phyloP scores from a whole-genome alignment of 2,329 filamentous ascomycete species.

The Setomelanomma holmii region DNA sequence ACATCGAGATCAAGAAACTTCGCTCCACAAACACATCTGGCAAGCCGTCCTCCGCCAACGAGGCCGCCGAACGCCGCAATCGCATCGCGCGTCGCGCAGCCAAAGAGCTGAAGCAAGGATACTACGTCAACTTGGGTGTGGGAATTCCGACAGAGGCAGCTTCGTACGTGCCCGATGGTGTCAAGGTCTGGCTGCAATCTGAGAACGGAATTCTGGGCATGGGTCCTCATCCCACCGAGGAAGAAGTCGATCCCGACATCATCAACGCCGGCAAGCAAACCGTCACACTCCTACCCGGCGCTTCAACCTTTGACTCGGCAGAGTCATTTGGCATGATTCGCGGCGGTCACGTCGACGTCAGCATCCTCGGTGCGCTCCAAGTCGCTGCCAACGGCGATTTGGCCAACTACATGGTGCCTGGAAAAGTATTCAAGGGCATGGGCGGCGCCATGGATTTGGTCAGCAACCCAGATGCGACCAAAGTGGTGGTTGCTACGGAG shows the following conservation, averaged over 20 bases:
- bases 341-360: conserved; percentile 82
- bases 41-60: conserved; percentile 14
- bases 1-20: conserved; percentile 67
- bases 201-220: conserved; percentile 57
- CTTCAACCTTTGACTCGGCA: conserved; percentile 81
- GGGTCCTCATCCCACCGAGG: conserved; percentile 60
- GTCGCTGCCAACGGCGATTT: conserved; percentile 80
- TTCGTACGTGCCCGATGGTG: conserved; percentile 67
- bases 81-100: conserved; percentile 83
- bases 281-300: conserved; percentile 81
- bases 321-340: conserved; percentile 96
- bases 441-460: conserved; percentile 93
- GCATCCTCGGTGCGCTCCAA: conserved; percentile 90
- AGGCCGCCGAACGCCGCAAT: conserved; percentile 61
- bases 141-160: conserved; percentile 93
- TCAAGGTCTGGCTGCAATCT: conserved; percentile 69
- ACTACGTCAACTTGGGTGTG: conserved; percentile 92
- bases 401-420: conserved; percentile 91
- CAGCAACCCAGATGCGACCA: conserved; percentile 79
- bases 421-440: conserved; percentile 87
- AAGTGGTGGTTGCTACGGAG: conserved; percentile 93
- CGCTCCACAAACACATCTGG: conserved; percentile 27
- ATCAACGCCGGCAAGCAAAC: conserved; percentile 96
- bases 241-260: conserved; percentile 81
- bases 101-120: conserved; percentile 93